Base-by-base conservation (phyloP, 306 rosid genomes). In the Cyclanthera cordifolia region DNA sequence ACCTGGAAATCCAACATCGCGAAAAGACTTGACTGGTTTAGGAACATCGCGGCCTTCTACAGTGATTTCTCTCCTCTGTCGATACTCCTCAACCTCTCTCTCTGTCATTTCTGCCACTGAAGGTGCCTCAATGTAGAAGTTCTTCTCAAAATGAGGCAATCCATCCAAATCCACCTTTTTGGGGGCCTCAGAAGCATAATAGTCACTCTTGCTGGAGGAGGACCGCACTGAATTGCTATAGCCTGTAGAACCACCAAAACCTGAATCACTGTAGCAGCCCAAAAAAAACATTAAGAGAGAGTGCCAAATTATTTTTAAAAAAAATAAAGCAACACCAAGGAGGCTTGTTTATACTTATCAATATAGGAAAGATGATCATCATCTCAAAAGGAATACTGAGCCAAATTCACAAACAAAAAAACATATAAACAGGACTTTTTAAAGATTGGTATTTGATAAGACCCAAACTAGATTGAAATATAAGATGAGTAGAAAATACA, bases 21-120 rank as follows among this genome's bases (percentile, higher is more conserved):
- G 70, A 55, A 93, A 93, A 67, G 81, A 75, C 82, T 88, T 86
- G 79, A 93, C 89, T 24, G 99, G 99, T 64, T 85, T 90, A n/a
- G 99, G 99, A 39, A 93, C 88, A 76, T 90, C 99, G 14, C 86
- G 89, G 30, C 99, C 97, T 82, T 93, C 99, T 73, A 93, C 83
- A 8, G 96, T 90, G 70, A 93, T 90, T 69, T 90, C 99, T 57
- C 99, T 85, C 74, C 49, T 80, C 32, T 12, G 79, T 14, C 91
- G 84, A 71, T 87, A 93, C 69, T 93, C 95, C 71, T 74, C 83
- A 51, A 93, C 95, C 67, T 90, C 96, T 21, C 32, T 80, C 52
- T 90, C 99, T 0, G 97, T 82, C 96, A 93, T 93, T 77, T 80
- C 83, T 51, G 84, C 85, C 67, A 93, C 95, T 2, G 86, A 49